phyloP scores from a whole-genome alignment of 441 rosid species.

The Erodium chrysanthum region DNA sequence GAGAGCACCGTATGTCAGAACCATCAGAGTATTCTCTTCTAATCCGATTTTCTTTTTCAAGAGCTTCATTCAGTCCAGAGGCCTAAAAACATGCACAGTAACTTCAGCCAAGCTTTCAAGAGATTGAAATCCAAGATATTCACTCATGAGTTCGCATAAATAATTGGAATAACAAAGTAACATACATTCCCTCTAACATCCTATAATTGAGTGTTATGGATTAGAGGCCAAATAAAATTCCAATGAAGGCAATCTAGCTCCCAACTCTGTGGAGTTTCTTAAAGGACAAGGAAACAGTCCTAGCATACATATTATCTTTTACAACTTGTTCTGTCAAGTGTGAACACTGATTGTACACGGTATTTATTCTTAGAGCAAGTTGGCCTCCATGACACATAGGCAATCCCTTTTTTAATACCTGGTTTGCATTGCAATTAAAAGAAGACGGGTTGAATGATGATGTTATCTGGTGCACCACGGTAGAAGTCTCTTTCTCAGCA shows the following conservation, averaged over 20 bases:
- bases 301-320: neutral
- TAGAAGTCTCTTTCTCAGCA: constrained; percentile 49
- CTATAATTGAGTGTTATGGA: neutral
- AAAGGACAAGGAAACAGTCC: neutral
- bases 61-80: constrained; percentile 57
- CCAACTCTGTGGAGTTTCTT: neutral
- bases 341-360: neutral
- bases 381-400: neutral
- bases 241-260: neutral
- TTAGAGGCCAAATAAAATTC: neutral
- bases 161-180: neutral
- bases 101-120: constrained; percentile 17
- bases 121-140: constrained; percentile 10
- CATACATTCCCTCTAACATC: neutral
- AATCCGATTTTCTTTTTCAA: constrained; percentile 57
- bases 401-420: constrained; percentile 35
- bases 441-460: constrained; percentile 35
- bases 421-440: constrained; percentile 32
- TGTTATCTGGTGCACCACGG: constrained; percentile 35
- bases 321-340: neutral
- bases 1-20: constrained; percentile 52
- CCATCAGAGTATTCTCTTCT: constrained; percentile 55
- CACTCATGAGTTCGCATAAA: neutral
- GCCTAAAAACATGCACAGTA: constrained; percentile 38
- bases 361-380: neutral